Conservation (phyloP, 108 stramenopile genomes). For the Pelagomonas calceolata region DNA sequence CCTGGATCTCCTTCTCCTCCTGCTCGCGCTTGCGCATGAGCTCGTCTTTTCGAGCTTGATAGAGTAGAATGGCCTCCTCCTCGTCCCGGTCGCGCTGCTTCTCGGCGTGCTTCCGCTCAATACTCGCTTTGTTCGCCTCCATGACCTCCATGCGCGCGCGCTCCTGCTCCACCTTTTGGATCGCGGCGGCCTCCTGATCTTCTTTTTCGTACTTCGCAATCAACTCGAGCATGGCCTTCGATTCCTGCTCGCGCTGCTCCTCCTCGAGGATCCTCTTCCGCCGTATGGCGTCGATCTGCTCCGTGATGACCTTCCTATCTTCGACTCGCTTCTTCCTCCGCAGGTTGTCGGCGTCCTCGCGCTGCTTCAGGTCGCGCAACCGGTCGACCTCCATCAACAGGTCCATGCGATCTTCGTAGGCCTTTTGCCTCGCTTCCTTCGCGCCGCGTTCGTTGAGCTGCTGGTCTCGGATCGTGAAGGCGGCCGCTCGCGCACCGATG, state of each 20-base stretch:
- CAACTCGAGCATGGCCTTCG: slow-evolving; percentile 44
- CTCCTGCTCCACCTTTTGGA: slow-evolving; percentile 3
- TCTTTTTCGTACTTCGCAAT: slow-evolving; percentile 52
- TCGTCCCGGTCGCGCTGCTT: slow-evolving; percentile 47
- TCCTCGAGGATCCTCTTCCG: slow-evolving; percentile 43
- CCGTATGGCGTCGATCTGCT: slow-evolving; percentile 53
- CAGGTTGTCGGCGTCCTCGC: slow-evolving; percentile 34
- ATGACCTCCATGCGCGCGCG: slow-evolving; percentile 46
- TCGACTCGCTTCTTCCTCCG: slow-evolving; percentile 49
- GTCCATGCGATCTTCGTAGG: slow-evolving; percentile 58
- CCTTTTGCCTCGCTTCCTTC: slow-evolving; percentile 39
- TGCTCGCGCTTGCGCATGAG: slow-evolving; percentile 52
- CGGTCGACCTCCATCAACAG: slow-evolving; percentile 60
- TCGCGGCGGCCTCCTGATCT: slow-evolving; percentile 16
- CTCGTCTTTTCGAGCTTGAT: slow-evolving; percentile 57
- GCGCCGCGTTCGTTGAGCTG: slow-evolving; percentile 56
- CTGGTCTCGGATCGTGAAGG: slow-evolving; percentile 65
- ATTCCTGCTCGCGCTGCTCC: slow-evolving; percentile 67
- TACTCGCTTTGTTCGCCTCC: slow-evolving; percentile 51
- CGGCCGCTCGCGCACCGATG: slow-evolving; percentile 51
- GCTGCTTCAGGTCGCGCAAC: slow-evolving; percentile 44
- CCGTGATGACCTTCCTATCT: slow-evolving; percentile 54
- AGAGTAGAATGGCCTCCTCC: slow-evolving; percentile 57
- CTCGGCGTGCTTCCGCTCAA: slow-evolving; percentile 33
- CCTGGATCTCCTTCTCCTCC: slow-evolving; percentile 46